A percentile compares a stretch with the other conserved stretches of the same genome.
phyloP scores from a whole-genome alignment of 176 grass and related monocot genomes.

The Aegilops tauschii region DNA sequence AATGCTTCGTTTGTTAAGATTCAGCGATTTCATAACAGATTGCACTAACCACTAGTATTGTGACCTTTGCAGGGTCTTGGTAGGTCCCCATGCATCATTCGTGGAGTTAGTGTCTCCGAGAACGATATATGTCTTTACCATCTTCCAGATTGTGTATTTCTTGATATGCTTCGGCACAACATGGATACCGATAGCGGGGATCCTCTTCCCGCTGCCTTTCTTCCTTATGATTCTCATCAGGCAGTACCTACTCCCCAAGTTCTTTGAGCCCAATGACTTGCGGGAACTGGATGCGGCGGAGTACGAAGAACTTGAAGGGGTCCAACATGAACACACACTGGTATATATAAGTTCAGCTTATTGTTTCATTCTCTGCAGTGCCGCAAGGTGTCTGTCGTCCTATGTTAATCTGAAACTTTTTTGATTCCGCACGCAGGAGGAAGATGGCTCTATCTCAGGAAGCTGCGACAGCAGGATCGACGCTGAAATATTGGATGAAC shows the following conservation, averaged over 20 bases:
- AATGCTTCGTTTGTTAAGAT: background rate
- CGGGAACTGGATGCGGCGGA: conserved; percentile 74
- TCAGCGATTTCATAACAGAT: background rate
- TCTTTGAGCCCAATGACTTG: conserved; percentile 54
- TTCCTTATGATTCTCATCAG: conserved; percentile 78
- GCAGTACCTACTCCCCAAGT: conserved; percentile 66
- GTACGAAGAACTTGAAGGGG: conserved; percentile 76
- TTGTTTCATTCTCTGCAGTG: background rate
- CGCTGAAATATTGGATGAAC: conserved; percentile 77
- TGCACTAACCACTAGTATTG: background rate
- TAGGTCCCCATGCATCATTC: conserved; percentile 79
- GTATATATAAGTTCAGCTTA: conserved; percentile 26
- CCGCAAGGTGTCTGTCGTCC: background rate
- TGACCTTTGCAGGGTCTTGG: conserved; percentile 50
- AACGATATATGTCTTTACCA: conserved; percentile 49
- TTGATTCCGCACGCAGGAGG: conserved; percentile 28
- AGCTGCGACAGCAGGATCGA: conserved; percentile 36
- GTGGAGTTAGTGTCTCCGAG: conserved; percentile 56
- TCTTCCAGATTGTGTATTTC: conserved; percentile 75
- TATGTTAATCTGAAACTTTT: background rate
- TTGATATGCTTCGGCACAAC: conserved; percentile 81
- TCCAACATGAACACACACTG: conserved; percentile 23
- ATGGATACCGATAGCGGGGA: conserved; percentile 83
- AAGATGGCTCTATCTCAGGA: conserved; percentile 24
- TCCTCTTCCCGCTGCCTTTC: conserved; percentile 81